Conservation (phyloP, 768 basidiomycete genomes). For the Mycena albidolilacea region DNA sequence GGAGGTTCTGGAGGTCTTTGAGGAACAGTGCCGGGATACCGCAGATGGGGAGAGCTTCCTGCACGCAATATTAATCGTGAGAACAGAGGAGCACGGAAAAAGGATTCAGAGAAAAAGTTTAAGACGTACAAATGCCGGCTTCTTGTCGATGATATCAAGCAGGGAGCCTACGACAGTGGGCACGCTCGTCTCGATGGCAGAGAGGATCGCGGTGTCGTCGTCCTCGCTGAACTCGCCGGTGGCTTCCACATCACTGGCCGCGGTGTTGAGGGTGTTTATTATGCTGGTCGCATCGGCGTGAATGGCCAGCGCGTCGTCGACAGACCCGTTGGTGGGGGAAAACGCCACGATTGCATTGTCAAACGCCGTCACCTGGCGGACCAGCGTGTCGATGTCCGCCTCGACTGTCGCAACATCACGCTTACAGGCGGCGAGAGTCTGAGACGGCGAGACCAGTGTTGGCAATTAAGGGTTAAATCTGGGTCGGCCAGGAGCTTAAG, state of each 20-base stretch:
- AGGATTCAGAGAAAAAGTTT: constrained; percentile 11
- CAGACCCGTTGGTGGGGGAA: constrained; percentile 10
- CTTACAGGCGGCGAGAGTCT: too few relatives aligned
- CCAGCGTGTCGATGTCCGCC: constrained; percentile 19
- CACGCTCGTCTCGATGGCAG: not conserved
- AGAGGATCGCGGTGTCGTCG: constrained; percentile 14
- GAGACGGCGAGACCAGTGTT: too few relatives aligned
- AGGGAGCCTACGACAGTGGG: constrained; percentile 11
- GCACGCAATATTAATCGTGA: constrained; percentile 10
- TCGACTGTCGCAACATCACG: constrained; percentile 15
- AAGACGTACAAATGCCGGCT: constrained; percentile 19
- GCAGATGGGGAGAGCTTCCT: constrained; percentile 20
- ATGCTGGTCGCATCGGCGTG: constrained; percentile 17
- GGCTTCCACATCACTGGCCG: constrained; percentile 11
- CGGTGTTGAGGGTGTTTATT: constrained; percentile 17
- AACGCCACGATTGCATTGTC: constrained; percentile 21
- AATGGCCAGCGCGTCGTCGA: constrained; percentile 21
- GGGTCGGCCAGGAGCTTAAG: too few relatives aligned
- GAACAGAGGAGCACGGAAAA: constrained; percentile 13
- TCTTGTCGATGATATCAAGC: constrained; percentile 10
- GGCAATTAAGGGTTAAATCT: too few relatives aligned
- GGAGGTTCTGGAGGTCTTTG: constrained; percentile 21
- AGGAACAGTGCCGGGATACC: constrained; percentile 6
- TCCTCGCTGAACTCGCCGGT: constrained; percentile 10
- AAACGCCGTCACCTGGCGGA: constrained; percentile 1